Conservation (phyloP, 2,329 filamentous ascomycete species). For the Neoarthrinium moseri region DNA sequence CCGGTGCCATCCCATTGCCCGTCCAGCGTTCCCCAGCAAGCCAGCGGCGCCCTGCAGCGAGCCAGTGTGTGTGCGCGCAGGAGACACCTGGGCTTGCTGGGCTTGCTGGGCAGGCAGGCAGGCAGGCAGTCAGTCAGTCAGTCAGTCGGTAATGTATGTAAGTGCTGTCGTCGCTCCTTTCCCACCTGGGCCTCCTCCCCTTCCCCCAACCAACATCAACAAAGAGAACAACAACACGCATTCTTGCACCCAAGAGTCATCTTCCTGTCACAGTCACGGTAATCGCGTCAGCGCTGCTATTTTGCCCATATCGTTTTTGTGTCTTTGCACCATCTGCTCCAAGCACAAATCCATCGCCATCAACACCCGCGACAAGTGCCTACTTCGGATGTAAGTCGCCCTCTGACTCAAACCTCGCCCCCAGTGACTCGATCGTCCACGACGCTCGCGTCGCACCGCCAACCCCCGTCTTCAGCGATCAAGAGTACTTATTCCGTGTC, state of each 20-base stretch:
- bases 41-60: too few species aligned
- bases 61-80: too few species aligned
- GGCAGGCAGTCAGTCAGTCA: too few species aligned
- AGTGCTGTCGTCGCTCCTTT: constrained; percentile 33
- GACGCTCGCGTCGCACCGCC: constrained; percentile 24
- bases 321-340: constrained; percentile 21
- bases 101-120: too few species aligned
- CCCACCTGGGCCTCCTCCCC: constrained; percentile 32
- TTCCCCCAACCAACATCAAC: constrained; percentile 49
- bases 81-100: too few species aligned
- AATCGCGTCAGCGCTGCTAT: constrained; percentile 54
- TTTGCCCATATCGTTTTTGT: constrained; percentile 29
- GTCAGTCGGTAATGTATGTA: constrained; percentile 5
- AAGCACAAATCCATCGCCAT: constrained; percentile 26
- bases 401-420: constrained; percentile 11
- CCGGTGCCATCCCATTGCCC: too few species aligned
- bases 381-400: constrained; percentile 28
- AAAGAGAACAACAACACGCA: constrained; percentile 36
- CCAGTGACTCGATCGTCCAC: constrained; percentile 6
- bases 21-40: too few species aligned
- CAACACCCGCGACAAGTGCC: constrained; percentile 22
- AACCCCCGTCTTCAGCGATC: constrained; percentile 4
- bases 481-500: constrained; percentile 28
- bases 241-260: constrained; percentile 52
- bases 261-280: constrained; percentile 60